Percentiles rank a stretch among this genome's conserved stretches.
These are phyloP conservation scores for Blastobotrys ciferrii DNA, from an alignment of 1,139 yeast genomes.

Conservation along the genomic window DNA sequence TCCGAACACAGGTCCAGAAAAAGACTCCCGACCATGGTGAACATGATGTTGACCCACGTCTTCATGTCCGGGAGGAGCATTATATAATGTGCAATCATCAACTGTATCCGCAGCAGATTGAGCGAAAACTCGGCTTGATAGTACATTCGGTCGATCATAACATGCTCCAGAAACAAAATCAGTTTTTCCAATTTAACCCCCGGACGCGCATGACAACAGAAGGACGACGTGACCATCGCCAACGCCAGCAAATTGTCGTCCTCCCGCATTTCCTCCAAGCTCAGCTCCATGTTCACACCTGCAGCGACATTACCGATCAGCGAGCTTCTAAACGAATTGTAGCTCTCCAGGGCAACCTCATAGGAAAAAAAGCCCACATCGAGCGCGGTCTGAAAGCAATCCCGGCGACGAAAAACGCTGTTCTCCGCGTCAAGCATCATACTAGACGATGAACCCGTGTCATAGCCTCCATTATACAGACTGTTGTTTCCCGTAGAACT, in stretches of 20 bases:
- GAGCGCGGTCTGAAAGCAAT: slow-evolving; percentile 4
- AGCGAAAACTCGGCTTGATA: not conserved
- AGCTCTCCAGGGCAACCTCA: slow-evolving; percentile 2
- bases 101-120: not conserved
- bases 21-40: not conserved
- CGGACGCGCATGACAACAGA: slow-evolving; percentile 4
- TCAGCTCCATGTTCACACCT: not conserved
- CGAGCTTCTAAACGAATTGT: not conserved
- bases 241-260: slow-evolving; percentile 7
- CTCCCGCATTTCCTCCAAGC: slow-evolving; percentile 6
- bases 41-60: not conserved
- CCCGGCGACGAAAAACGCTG: not conserved
- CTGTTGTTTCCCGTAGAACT: not conserved
- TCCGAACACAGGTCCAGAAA: slow-evolving; percentile 2
- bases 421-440: not conserved
- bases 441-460: not conserved
- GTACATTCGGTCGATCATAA: not conserved
- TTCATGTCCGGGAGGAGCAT: not conserved
- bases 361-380: slow-evolving; percentile 1
- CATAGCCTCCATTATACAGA: not conserved
- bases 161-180: not conserved
- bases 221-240: slow-evolving; percentile 9
- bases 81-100: slow-evolving; percentile 1
- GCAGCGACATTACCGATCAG: not conserved
- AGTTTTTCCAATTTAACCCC: not conserved